Conservation (phyloP, 495 filamentous ascomycete genomes). For the Lophiotrema nucula region DNA sequence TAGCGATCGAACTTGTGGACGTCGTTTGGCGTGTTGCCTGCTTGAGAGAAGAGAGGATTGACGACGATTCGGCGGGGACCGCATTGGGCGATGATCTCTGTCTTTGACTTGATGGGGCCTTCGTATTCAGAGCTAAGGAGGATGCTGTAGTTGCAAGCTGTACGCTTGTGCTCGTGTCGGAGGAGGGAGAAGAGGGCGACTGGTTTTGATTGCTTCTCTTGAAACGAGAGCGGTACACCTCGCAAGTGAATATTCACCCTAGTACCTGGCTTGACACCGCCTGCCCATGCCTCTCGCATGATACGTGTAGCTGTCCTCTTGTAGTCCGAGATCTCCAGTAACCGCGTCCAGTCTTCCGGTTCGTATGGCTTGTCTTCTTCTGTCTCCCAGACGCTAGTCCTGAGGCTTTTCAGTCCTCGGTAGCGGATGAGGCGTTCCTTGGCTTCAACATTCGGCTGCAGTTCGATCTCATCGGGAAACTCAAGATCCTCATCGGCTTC, state of each 20-base stretch:
- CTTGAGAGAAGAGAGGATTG: constrained; percentile 76
- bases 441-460: constrained; percentile 82
- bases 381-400: constrained; percentile 82
- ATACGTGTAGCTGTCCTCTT: constrained; percentile 71
- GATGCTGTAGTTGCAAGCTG: constrained; percentile 72
- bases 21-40: constrained; percentile 83
- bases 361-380: constrained; percentile 80
- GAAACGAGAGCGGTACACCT: constrained; percentile 62
- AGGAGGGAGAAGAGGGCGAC: constrained; percentile 77
- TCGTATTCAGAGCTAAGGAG: constrained; percentile 70
- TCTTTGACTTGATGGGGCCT: constrained; percentile 79
- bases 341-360: constrained; percentile 82
- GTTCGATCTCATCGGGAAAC: constrained; percentile 96
- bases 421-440: constrained; percentile 82
- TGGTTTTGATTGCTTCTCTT: constrained; percentile 56
- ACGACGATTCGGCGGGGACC: constrained; percentile 81
- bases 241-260: constrained; percentile 78
- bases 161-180: constrained; percentile 90
- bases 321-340: constrained; percentile 82
- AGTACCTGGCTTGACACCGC: constrained; percentile 79
- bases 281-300: constrained; percentile 75
- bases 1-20: constrained; percentile 96
- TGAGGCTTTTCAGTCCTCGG: constrained; percentile 84
- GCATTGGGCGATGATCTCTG: constrained; percentile 83
- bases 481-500: constrained; percentile 87